Conservation (phyloP, 163 green algal species). For the Volvox carteri region DNA sequence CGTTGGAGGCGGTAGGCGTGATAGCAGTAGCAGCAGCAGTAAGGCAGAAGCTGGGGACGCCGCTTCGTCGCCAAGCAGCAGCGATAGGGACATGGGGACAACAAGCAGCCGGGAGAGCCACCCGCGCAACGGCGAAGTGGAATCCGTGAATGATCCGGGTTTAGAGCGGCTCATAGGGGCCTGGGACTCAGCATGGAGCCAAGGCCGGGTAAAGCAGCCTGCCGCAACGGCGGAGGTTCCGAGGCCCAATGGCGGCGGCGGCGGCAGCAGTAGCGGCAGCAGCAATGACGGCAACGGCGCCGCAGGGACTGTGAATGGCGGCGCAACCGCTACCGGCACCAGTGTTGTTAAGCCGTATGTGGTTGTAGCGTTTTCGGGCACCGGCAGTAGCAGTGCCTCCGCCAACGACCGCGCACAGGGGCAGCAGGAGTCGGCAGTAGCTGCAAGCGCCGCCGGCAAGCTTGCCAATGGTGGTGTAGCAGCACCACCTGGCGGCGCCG, state of each 20-base stretch:
- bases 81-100: constrained; percentile 5
- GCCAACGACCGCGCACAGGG: not conserved
- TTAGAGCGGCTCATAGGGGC: not conserved
- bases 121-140: not conserved
- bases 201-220: not conserved
- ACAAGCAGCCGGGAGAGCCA: constrained; percentile 14
- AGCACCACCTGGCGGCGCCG: not conserved
- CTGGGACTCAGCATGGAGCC: constrained; percentile 39
- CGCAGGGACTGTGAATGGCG: not conserved
- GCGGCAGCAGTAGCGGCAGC: not conserved
- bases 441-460: not conserved
- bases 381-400: not conserved
- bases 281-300: not conserved
- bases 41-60: not conserved
- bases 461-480: not conserved
- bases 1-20: not conserved
- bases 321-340: not conserved
- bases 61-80: not conserved
- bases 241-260: not conserved
- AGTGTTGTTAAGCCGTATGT: not conserved
- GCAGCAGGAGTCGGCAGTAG: not conserved
- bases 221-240: not conserved
- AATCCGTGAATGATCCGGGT: not conserved
- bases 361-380: no score
- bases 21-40: not conserved